These are phyloP conservation scores for Microdochium bolleyi DNA, from an alignment of 2,329 filamentous ascomycete species.

Conservation along the genomic window DNA sequence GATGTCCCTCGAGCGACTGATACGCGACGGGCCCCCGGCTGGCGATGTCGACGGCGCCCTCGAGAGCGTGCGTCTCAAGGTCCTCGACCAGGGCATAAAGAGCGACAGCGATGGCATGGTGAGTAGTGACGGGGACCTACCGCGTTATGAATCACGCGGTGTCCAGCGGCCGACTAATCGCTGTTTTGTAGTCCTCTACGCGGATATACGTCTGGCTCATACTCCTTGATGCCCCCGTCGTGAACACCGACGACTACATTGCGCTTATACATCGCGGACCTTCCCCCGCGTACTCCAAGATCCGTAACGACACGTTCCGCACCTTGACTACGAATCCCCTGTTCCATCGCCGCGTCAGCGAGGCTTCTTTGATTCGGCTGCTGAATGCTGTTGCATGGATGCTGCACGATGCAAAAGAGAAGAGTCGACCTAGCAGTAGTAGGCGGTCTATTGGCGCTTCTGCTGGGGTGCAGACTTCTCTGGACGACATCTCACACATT, in stretches of 20 bases:
- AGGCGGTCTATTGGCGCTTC: slow-evolving; percentile 20
- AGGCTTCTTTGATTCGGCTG: slow-evolving; percentile 88
- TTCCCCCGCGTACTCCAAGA: slow-evolving; percentile 92
- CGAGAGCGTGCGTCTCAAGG: slow-evolving; percentile 63
- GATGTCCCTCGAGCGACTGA: slow-evolving; percentile 62
- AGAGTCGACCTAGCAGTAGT: slow-evolving; percentile 23
- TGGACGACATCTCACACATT: background rate
- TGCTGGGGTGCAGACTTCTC: slow-evolving; percentile 25
- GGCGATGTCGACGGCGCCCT: slow-evolving; percentile 61
- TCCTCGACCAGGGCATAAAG: slow-evolving; percentile 68
- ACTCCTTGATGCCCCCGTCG: slow-evolving; percentile 77
- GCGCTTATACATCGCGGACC: slow-evolving; percentile 85
- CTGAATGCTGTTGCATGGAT: slow-evolving; percentile 95
- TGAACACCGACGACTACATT: slow-evolving; percentile 84
- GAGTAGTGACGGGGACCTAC: slow-evolving; percentile 17
- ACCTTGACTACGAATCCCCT: slow-evolving; percentile 95
- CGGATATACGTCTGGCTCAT: slow-evolving; percentile 97
- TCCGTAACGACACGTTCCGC: slow-evolving; percentile 96
- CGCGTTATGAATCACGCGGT: background rate
- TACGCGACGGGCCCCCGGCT: slow-evolving; percentile 72
- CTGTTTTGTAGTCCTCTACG: slow-evolving; percentile 62
- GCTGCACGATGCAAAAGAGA: slow-evolving; percentile 68
- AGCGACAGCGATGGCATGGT: slow-evolving; percentile 79
- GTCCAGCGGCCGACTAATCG: slow-evolving; percentile 1
- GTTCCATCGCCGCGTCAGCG: slow-evolving; percentile 89